Evolutionary conservation across 805 yeast species (phyloP).

Genomic region (Myxozyma sirexii): DNA sequence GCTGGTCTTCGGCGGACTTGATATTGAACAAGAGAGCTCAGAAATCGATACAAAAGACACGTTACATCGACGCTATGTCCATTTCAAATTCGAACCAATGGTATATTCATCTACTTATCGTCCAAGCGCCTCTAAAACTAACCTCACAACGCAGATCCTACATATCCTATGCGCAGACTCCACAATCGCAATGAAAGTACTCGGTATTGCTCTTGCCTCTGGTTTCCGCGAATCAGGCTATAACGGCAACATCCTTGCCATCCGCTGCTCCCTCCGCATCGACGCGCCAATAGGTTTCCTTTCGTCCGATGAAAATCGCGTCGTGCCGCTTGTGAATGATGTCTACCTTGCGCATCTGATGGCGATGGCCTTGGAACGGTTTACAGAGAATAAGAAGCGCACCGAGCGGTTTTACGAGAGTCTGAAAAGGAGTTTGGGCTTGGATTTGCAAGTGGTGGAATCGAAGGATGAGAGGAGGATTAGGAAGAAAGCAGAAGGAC

Average conservation of each 20-base stretch:
- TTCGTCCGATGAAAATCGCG: slow-evolving; percentile 35
- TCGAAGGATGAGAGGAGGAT: slow-evolving; percentile 24
- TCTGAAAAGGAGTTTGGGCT: slow-evolving; percentile 1
- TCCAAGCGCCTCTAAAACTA: background rate
- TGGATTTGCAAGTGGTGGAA: background rate
- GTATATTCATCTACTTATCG: slow-evolving; percentile 1
- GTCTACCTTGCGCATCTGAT: slow-evolving; percentile 58
- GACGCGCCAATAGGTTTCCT: slow-evolving; percentile 76
- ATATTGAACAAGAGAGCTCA: no score
- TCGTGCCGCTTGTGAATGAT: slow-evolving; percentile 51
- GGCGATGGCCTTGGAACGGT: slow-evolving; percentile 61
- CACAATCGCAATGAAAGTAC: slow-evolving; percentile 60
- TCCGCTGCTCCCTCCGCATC: slow-evolving; percentile 70
- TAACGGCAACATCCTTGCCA: slow-evolving; percentile 77
- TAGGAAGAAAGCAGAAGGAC: slow-evolving; percentile 25
- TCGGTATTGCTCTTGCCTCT: slow-evolving; percentile 74
- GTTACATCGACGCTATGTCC: slow-evolving; percentile 51
- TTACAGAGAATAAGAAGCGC: slow-evolving; percentile 64
- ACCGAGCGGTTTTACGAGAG: slow-evolving; percentile 42
- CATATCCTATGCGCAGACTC: slow-evolving; percentile 77
- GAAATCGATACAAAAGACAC: background rate
- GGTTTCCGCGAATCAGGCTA: slow-evolving; percentile 89
- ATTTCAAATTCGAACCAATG: slow-evolving; percentile 83
- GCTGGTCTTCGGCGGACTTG: no score
- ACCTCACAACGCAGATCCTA: slow-evolving; percentile 47